Percentiles rank a stretch among this genome's conserved stretches.
These are phyloP conservation scores for Nothophoma quercina DNA, from an alignment of 2,329 filamentous ascomycete genomes.

Conservation along the genomic window DNA sequence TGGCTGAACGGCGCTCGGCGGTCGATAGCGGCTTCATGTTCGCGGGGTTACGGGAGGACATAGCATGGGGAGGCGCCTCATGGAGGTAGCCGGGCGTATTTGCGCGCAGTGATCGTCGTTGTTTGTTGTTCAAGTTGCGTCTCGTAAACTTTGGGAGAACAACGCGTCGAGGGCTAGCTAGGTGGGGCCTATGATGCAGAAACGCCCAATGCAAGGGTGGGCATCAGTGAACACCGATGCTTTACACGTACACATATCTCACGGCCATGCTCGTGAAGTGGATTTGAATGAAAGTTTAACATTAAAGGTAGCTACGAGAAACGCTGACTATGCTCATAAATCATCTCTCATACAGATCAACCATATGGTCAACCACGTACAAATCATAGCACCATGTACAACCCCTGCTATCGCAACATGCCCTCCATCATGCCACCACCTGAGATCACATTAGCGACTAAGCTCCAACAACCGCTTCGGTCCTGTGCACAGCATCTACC, in stretches of 20 bases:
- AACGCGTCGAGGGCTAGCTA: constrained; percentile 16
- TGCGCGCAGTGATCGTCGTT: constrained; percentile 16
- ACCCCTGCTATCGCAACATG: not conserved
- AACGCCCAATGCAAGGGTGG: constrained; percentile 1
- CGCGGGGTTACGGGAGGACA: constrained; percentile 45
- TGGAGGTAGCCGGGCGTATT: constrained; percentile 21
- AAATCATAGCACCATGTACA: not conserved
- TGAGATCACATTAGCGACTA: constrained; percentile 18
- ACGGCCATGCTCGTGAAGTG: no score
- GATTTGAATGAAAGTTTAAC: not conserved
- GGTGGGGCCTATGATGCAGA: constrained; percentile 19
- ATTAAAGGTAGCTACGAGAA: not conserved
- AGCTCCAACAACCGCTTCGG: constrained; percentile 27
- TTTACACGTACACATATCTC: not conserved
- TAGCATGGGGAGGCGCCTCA: constrained; percentile 38
- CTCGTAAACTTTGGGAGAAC: constrained; percentile 5
- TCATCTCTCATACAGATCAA: constrained; percentile 11
- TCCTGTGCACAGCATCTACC: constrained; percentile 32
- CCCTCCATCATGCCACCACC: constrained; percentile 14
- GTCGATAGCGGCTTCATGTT: constrained; percentile 39
- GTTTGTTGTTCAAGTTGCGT: constrained; percentile 29
- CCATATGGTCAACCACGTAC: not conserved
- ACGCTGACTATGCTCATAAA: not conserved
- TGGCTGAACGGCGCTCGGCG: constrained; percentile 43
- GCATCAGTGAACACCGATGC: not conserved